Base-by-base conservation (phyloP, 208 protist genomes). In the Trypanosomatidae sp. region DNA sequence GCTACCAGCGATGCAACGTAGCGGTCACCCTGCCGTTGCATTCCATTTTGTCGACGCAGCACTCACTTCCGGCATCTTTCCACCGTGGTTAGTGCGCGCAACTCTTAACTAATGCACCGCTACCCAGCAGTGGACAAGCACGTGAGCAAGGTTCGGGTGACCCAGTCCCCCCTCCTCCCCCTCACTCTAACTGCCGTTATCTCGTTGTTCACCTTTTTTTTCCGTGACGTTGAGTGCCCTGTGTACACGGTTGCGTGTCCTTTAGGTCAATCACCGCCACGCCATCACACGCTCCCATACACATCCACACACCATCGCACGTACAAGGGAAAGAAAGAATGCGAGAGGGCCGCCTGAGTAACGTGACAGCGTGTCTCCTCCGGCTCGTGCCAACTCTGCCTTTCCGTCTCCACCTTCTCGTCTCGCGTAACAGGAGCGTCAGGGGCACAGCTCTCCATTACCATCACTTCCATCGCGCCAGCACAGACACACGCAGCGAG, bases 351-450 rank as follows among this genome's bases (percentile, higher is more conserved):
- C 17, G n/a, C n/a, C 50, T 22, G n/a, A 36, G 25, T 53, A 0
- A 33, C 33, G 30, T 17, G 30, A 28, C 36, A 19, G 15, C 17
- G 33, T 2, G 30, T 22, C 44, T n/a, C 13, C 28, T 30, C 64
- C 19, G 41, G 33, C 8, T 17, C 13, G 64, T 17, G 47, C 41
- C 28, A 47, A 17, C 53, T 25, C 68, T 44, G 33, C 36, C 56
- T 22, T 36, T 55, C 69, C 49, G 10, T 47, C 52, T 55, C 69
- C 49, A 4, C 46, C 52, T 56, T 73, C 28, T 41, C 15, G 33
- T 25, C 15, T 41, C 17, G 58, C 33, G 58, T 43, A 33, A n/a
- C 4, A n/a, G 58, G 0, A 7, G 43, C 6, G 2, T 28, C 50
- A 12, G 22, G 50, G 2, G 6, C 7, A 3, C 50, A 28, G 19